Evolutionary conservation across 257 asterid genomes (phyloP), one percentile per base, ranked within the genome.

Genomic region (Petunia axillaris): DNA sequence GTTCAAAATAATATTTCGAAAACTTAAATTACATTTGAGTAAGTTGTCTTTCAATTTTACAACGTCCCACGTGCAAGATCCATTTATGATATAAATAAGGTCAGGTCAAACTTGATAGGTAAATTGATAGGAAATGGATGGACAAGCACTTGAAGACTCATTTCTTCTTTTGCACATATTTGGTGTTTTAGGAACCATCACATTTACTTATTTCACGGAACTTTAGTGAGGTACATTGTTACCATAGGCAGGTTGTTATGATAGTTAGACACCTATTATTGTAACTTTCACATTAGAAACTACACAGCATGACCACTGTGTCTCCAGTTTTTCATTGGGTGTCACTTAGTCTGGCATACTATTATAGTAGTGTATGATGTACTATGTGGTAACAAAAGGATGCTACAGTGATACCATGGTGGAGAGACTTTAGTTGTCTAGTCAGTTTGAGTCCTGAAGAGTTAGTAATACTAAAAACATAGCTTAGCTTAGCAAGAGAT

Each of bases 231-330:
- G 3, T 25, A 25, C 43, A 46, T 48, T 0, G 0, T 0, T 0
- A 44, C 46, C 58, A 46, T 25, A 25, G 41, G 8, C 5, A 16
- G 77, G 43, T 70, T 46, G 59, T 70, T 70, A 16, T 70, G 76
- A 70, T 70, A 70, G 41, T 70, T 68, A 16, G 58, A 68, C 39
- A 8, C 57, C 58, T 68, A 70, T 9, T 70, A 70, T 70, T 46
- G 41, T 46, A 40, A 44, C 41, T 46, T 68, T 46, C 41, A 4
- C 41, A 35, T 16, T 70, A n/a, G 57, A 68, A 68, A 68, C 9
- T 16, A 44, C 44, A 16, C 58, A 10, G 16, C 58, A 70, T 13
- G 38, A 70, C 54, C 58, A 43, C 39, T 44, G 58, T 70, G 25
- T 70, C n/a, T 70, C 41, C 59, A 46, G 38, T 71, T 48, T 10